Base-by-base conservation (phyloP, 345 rosid genomes). In the Populus ilicifolia region DNA sequence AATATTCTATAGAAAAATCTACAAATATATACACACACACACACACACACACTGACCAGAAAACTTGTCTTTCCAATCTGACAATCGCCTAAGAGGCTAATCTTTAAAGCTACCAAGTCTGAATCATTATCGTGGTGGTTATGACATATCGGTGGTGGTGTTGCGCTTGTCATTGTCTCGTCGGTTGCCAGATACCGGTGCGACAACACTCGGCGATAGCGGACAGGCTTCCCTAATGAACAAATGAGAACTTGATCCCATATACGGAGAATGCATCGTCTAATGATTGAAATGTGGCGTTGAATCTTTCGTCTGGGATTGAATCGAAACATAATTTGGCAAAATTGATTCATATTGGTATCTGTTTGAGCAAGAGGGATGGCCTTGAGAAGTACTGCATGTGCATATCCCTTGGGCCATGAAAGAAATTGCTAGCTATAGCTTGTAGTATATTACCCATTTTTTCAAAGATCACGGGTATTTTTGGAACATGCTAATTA, bases 71-170 rank as follows among this genome's bases (percentile, higher is more conserved):
- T 93, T 39, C 98, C 98, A 71, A 84, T 89, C 5, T 84, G 85
- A 70, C 87, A 83, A 85, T 95, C 98, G 20, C 99, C 96, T 78
- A 95, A 62, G 72, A 93, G 92, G 44, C 92, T 87, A 77, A 95
- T 95, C 87, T 95, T 95, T 82, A 95, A 79, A 8, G 92, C 71
- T 62, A 95, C 98, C 84, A 95, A 80, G 89, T 95, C 96, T 1
- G 93, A 81, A 72, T 91, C 94, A 23, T 84, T 52, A 62, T 83
- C 69, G 48, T 70, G 82, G 69, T 30, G 46, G 74, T 6, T 67
- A 77, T 56, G 80, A 72, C 41, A 76, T 71, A 29, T 50, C 64
- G 83, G 71, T 7, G 38, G 9, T 17, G 62, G n/a, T 11, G 72
- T 11, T 2, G 38, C 16, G 2, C 20, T 21, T 50, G 66, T 56